phyloP scores from a whole-genome alignment of 352 stramenopile genomes.

The Globisporangium alternatum region DNA sequence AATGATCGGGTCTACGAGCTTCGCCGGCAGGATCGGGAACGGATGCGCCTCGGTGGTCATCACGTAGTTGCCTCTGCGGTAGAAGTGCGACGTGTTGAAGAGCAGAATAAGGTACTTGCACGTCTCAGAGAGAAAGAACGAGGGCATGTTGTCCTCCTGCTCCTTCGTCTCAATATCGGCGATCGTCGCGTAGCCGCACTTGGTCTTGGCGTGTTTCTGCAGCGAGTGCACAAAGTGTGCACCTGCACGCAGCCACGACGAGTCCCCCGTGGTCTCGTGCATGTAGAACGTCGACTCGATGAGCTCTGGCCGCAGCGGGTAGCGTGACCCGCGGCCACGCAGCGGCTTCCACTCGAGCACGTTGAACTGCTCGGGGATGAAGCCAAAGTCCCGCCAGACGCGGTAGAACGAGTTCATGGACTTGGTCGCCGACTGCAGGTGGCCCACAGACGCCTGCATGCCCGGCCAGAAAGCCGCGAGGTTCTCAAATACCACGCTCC shows the following conservation, averaged over 20 bases:
- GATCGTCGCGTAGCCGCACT: constrained; percentile 93
- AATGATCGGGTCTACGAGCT: constrained; percentile 44
- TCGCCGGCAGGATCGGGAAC: constrained; percentile 74
- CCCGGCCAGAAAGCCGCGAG: constrained; percentile 96
- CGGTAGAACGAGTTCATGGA: constrained; percentile 95
- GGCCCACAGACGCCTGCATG: constrained; percentile 93
- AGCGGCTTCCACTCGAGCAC: constrained; percentile 77
- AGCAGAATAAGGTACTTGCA: constrained; percentile 99
- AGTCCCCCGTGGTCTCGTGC: constrained; percentile 87
- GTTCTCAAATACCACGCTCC: constrained; percentile 76
- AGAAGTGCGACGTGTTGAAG: constrained; percentile 91
- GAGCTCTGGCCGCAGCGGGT: constrained; percentile 96
- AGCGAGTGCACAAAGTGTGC: constrained; percentile 83
- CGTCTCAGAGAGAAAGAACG: constrained; percentile 98
- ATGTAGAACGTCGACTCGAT: constrained; percentile 97
- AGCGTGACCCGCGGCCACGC: constrained; percentile 54
- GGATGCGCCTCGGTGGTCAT: constrained; percentile 97
- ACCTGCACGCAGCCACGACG: constrained; percentile 77
- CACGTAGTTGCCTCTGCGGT: constrained; percentile 88
- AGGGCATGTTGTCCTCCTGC: constrained; percentile 97
- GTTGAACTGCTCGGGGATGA: constrained; percentile 96
- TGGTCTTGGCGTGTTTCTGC: constrained; percentile 88
- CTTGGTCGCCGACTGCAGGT: constrained; percentile 74
- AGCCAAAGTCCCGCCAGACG: constrained; percentile 93
- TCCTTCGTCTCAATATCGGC: constrained; percentile 81